Evolutionary conservation across 257 asterid species (phyloP).

Genomic region (Fraxinus anomala): DNA sequence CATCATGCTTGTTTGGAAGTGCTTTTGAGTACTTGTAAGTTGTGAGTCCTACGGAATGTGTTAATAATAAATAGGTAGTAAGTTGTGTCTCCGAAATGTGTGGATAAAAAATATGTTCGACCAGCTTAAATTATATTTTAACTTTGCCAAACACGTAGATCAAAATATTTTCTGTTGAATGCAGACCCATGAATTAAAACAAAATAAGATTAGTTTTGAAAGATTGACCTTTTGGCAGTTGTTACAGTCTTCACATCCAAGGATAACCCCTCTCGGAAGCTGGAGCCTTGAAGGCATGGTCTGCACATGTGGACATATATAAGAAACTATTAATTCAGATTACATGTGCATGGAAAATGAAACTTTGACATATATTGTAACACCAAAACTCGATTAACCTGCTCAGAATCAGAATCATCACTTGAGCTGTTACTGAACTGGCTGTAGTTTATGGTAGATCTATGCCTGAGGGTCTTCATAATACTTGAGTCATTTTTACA

Average conservation of each 20-base stretch:
- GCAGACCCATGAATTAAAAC: background rate
- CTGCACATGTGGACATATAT: constrained; percentile 41
- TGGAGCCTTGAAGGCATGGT: constrained; percentile 31
- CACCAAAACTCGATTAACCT: constrained; percentile 45
- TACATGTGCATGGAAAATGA: background rate
- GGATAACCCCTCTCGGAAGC: constrained; percentile 83
- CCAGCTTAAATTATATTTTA: too few species aligned
- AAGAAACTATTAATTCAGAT: constrained; percentile 20
- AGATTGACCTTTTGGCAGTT: constrained; percentile 81
- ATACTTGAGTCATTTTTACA: constrained; percentile 44
- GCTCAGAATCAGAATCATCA: constrained; percentile 67
- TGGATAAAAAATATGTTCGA: too few species aligned
- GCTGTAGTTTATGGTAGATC: constrained; percentile 55
- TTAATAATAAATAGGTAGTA: too few species aligned
- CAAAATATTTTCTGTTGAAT: background rate
- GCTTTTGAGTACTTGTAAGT: too few species aligned
- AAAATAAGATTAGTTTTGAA: background rate
- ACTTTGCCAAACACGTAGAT: too few species aligned
- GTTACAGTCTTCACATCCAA: constrained; percentile 82
- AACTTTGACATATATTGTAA: background rate
- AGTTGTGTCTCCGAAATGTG: too few species aligned
- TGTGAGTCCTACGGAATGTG: too few species aligned
- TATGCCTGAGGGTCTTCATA: constrained; percentile 52
- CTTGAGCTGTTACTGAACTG: constrained; percentile 57
- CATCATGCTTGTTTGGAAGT: too few species aligned